Evolutionary conservation across 805 yeast genomes (phyloP), one percentile per base, ranked within the genome.

Genomic region (Pichia nakasei): DNA sequence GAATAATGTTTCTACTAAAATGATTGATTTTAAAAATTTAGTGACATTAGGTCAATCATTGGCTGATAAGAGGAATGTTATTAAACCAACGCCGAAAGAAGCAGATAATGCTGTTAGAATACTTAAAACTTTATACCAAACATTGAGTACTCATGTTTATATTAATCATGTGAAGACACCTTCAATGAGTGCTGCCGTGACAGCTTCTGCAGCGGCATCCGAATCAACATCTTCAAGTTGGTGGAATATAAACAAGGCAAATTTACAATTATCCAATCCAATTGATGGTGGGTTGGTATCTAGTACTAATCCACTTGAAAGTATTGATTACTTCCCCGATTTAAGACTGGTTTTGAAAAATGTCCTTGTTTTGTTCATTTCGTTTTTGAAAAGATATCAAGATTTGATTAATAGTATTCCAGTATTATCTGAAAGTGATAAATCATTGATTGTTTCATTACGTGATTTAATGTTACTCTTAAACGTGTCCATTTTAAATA

Each of bases 401-500:
- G 38, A 37, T 13, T n/a, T 37, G 11, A 15, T 40, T 4, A 18
- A 5, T 1, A n/a, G 8, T 9, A 31, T 17, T 3, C 9, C 11
- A 27, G 32, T 13, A 12, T 27, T 27, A 27, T 27, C 20, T 3
- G 20, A 35, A 5, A 20, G 24, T 9, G 29, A 26, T 15, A 22
- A 27, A 4, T 13, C n/a, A 37, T 21, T 37, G 19, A 35, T 36
- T 8, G 32, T 26, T 17, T 37, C 41, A 15, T 38, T 56, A 20
- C 39, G 44, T 17, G 52, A 53, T 26, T 42, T 61, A 8, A 39
- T 57, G 26, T 37, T 58, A 13, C 39, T 62, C 22, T 42, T 61
- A 18, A 61, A 61, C 32, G 55, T 58, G 5, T 51, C 62, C 9
- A 52, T 62, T 4, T 46, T 56, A 9, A 54, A 57, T 39, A 62